A percentile compares a stretch with the other conserved stretches of the same genome.
Conservation (phyloP, 768 basidiomycete species). For the Hydnomerulius pinastri region DNA sequence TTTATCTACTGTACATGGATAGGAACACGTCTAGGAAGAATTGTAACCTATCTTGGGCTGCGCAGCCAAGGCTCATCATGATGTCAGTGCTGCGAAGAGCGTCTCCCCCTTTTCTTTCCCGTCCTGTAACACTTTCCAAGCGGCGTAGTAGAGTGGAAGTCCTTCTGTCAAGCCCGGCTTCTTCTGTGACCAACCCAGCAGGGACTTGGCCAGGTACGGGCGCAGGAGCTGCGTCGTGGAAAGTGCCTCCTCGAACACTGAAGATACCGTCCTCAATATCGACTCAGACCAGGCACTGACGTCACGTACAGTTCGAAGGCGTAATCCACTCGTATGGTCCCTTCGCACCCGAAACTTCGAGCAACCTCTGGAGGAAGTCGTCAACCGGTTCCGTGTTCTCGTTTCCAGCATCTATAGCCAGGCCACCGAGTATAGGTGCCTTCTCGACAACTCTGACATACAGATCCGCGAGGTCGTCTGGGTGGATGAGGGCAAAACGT, state of each 20-base stretch:
- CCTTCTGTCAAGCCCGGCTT: constrained; percentile 32
- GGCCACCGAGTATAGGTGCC: constrained; percentile 23
- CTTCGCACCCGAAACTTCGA: constrained; percentile 23
- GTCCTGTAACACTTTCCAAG: constrained; percentile 6
- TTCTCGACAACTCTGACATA: constrained; percentile 30
- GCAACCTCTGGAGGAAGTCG: constrained; percentile 26
- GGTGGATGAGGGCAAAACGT: constrained; percentile 25
- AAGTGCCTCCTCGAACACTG: constrained; percentile 24
- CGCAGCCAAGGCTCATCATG: too few relatives aligned
- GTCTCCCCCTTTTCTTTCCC: constrained; percentile 2
- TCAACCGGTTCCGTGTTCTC: constrained; percentile 24
- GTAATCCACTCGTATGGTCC: constrained; percentile 17
- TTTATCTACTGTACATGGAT: too few relatives aligned
- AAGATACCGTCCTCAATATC: background rate
- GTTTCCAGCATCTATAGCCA: constrained; percentile 30
- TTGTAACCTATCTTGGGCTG: too few relatives aligned
- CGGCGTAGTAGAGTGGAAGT: constrained; percentile 25
- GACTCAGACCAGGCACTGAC: background rate
- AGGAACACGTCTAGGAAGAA: too few relatives aligned
- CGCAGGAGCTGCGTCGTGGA: constrained; percentile 13
- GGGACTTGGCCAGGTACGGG: constrained; percentile 20
- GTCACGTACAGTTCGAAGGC: constrained; percentile 20
- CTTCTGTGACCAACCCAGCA: constrained; percentile 31
- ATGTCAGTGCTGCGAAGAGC: too few relatives aligned
- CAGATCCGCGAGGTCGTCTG: constrained; percentile 33